Evolutionary conservation across 2,329 filamentous ascomycete genomes (phyloP), one percentile per base, ranked within the genome.

Genomic region (Scedosporium aurantiacum): DNA sequence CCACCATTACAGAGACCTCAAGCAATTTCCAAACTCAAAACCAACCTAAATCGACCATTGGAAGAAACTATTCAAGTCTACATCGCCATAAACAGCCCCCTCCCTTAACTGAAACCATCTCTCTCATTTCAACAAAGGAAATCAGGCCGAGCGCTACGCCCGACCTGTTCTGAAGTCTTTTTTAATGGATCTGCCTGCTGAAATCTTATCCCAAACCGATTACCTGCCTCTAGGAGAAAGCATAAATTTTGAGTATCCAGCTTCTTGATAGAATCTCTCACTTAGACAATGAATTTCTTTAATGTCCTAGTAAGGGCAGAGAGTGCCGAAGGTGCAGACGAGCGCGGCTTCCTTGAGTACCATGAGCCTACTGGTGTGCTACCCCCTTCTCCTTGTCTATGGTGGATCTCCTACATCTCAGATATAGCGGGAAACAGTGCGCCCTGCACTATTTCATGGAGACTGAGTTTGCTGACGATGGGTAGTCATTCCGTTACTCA

Each of bases 401-500:
- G 28, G 40, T 21, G 2, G 5, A n/a, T 25, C 57, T 52, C 27
- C 37, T 41, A 41, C 57, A 14, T 37, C 18, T 43, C 50, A 25
- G 5, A 37, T 6, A 7, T 10, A 23, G 21, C 10, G 8, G 43
- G 43, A 23, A 23, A n/a, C 7, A 7, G 16, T n/a, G n/a, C 14
- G n/a, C 47, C 45, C 1, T 16, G 10, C 10, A 18, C 4, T 32
- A 45, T 58, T 28, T 28, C 14, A 52, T 8, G 25, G 41, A 41
- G 54, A 41, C 32, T 28, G 18, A 25, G 37, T 58, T 5, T 60
- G 16, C 52, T 59, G 16, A 21, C 43, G 16, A 16, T 18, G 2
- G 12, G 54, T 28, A 76, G 75, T 75, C 61, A 69, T 74, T 63
- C 65, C 71, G 21, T 73, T 78, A 37, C 66, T 79, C 4, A 70